Evolutionary conservation across 257 asterid species (phyloP).

Genomic region (Paraleonurus japonicus): DNA sequence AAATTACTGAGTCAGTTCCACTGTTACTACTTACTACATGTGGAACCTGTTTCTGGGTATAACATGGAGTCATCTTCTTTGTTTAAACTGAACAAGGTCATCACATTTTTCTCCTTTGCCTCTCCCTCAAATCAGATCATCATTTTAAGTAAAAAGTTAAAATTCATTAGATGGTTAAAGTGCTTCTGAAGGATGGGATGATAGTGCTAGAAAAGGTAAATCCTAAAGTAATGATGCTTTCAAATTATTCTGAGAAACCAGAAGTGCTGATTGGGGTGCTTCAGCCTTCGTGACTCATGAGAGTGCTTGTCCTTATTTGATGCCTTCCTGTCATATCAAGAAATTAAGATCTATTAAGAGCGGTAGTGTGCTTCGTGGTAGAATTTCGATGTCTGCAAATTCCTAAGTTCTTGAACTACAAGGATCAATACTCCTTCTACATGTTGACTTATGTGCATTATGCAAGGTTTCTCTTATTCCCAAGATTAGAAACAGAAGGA

Average conservation of each 20-base stretch:
- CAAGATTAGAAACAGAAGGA: neutral
- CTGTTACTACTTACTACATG: slow-evolving; percentile 4
- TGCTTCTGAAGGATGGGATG: neutral
- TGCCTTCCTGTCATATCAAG: slow-evolving; percentile 1
- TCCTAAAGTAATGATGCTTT: neutral
- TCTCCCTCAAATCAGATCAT: neutral
- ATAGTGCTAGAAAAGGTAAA: neutral
- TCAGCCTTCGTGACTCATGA: neutral
- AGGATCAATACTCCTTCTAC: neutral
- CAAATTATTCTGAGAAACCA: neutral
- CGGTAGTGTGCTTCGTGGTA: neutral
- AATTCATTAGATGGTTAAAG: neutral
- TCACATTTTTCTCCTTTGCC: neutral
- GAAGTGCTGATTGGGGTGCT: neutral
- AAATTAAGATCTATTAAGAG: neutral
- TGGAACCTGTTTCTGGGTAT: neutral
- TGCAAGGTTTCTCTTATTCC: neutral
- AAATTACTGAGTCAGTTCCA: neutral
- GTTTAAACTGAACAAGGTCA: neutral
- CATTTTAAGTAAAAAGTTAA: neutral
- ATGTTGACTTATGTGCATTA: neutral
- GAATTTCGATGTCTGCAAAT: neutral
- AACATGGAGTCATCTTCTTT: neutral
- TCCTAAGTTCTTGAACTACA: neutral
- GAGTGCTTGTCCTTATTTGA: slow-evolving; percentile 10